Evolutionary conservation across 345 rosid species (phyloP).

Genomic region (Luvunga scandens): DNA sequence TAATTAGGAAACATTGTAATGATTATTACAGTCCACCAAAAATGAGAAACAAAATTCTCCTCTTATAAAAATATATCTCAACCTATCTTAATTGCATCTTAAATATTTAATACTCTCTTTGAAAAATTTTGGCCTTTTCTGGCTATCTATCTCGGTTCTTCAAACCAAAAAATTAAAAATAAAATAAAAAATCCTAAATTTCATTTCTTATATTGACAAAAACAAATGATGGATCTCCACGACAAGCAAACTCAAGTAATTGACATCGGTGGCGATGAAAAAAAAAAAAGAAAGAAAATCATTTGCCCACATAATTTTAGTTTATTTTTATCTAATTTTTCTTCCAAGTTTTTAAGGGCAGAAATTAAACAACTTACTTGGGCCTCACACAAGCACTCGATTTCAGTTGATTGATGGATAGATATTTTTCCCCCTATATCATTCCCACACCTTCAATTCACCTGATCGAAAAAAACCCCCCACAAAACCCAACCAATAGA

Average conservation of each 20-base stretch:
- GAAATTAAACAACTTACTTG: background rate
- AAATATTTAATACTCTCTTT: too few relatives aligned
- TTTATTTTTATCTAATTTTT: background rate
- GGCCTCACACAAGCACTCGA: background rate
- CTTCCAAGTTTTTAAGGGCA: background rate
- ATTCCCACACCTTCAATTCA: too few relatives aligned
- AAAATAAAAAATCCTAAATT: too few relatives aligned
- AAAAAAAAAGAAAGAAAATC: background rate
- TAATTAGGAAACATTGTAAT: too few relatives aligned
- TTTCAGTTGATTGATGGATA: background rate
- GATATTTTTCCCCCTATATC: background rate
- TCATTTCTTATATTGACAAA: background rate
- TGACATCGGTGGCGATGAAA: background rate
- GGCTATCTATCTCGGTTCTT: too few relatives aligned
- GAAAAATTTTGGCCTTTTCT: too few relatives aligned
- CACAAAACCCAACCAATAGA: background rate
- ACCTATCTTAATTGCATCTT: too few relatives aligned
- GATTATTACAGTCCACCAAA: too few relatives aligned
- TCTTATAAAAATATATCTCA: too few relatives aligned
- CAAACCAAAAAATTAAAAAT: too few relatives aligned
- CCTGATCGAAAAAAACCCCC: background rate
- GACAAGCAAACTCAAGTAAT: background rate
- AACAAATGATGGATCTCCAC: background rate
- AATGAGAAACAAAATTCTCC: too few relatives aligned
- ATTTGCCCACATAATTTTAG: background rate